Base-by-base conservation (phyloP, 768 basidiomycete species). In the Tulasnella sp. region DNA sequence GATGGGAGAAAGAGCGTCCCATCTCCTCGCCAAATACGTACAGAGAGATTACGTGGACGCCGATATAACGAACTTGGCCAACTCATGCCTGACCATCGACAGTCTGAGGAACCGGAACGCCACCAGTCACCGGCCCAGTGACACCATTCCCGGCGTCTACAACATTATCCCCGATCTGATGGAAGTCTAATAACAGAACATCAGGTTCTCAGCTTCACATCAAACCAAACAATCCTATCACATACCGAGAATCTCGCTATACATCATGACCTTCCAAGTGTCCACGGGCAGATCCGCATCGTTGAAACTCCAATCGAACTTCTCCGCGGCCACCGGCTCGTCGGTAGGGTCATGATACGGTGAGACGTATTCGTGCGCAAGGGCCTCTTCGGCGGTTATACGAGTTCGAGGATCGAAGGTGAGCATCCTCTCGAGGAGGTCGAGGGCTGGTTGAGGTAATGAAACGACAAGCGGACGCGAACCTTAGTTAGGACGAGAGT, bases 241-340 rank as follows among this genome's bases (percentile, higher is more conserved):
- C 85, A 63, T 67, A 92, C 93, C 92, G 11, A 97, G 77, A 64
- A 97, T 98, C 73, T 99, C 95, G 67, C 85, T 88, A 77, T 98
- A 98, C 95, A 99, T 99, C 96, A 99, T 99, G 69, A 96, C 95
- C 74, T 97, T 98, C 96, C 96, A 99, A 1, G 91, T 95, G 68
- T 99, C 96, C 10, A 98, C 88, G 0, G 96, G 96, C 47, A 99
- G 77, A 71, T 99, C 96, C 19, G 96, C 96, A 64, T 99, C 96
- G 72, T 99, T 99, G 81, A 99, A 99, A 67, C 85, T 88, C 96
- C 96, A 99, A 73, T 99, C 96, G 68, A 99, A 99, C 68, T 88
- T 86, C 70, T 97, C 93, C 17, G 77, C 82, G 11, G 96, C 90
- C 19, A 85, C 84, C 8, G 96, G 96, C 70, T 99, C 96, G 70